Evolutionary conservation across 768 basidiomycete genomes (phyloP), one percentile per base, ranked within the genome.

Genomic region (Asterophora lycoperdoides): DNA sequence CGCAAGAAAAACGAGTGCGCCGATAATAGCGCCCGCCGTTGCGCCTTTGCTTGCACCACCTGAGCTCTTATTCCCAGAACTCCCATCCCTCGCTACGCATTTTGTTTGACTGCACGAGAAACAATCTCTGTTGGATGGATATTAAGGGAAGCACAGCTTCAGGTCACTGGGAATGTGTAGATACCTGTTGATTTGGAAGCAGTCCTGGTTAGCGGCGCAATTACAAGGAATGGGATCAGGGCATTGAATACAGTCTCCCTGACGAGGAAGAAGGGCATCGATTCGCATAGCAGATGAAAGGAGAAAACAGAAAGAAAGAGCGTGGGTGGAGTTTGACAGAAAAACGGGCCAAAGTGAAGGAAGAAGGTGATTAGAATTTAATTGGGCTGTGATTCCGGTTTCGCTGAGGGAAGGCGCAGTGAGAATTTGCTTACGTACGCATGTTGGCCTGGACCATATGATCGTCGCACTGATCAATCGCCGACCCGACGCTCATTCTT

Each of bases 21-120:
- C 87, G 26, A 89, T 68, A 49, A 91, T 75, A 35, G 81, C 86
- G 40, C 86, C 89, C 15, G 84, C 88, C 15, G 89, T 73, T 2
- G 83, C 86, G 37, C 86, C 87, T 45, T 79, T 75, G 61, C 83
- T 83, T 43, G 81, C 67, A 8, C 79, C 78, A 4, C 65, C 61
- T 11, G 68, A 63, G 33, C 62, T 45, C 4, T 59, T 61, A 28
- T 58, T 46, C 32, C 56, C 52, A 18, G 44, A 48, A 20, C 49
- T 42, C 28, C 44, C 53, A 15, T 56, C 20, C 15, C 44, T 69
- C 26, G 69, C 46, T 20, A 80, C 73, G 56, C 87, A 90, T 52
- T 64, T 62, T 56, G 77, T 78, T 36, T 65, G 65, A 10, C 72
- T 62, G 57, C 88, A 90, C 1, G 67, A 65, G 35, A 62, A 57